Conservation (phyloP, 2,329 filamentous ascomycete genomes). For the Thielaviopsis euricoi region DNA sequence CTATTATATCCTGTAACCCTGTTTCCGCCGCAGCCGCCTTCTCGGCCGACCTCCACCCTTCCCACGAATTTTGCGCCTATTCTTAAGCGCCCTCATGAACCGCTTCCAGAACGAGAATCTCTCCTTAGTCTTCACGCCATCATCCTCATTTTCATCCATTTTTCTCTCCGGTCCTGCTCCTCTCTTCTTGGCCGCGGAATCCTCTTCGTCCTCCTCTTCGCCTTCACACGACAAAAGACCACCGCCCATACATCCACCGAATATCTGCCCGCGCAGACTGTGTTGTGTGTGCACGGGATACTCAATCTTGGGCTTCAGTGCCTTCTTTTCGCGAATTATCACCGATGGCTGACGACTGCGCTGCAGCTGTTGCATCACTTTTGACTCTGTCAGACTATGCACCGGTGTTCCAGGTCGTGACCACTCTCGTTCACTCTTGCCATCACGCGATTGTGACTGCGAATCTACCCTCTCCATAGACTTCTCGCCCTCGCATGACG, state of each 20-base stretch:
- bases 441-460: too few relatives aligned
- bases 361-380: too few relatives aligned
- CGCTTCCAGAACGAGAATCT: background rate
- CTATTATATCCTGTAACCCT: background rate
- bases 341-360: background rate
- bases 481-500: background rate
- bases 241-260: background rate
- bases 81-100: background rate
- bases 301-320: background rate
- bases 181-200: too few relatives aligned
- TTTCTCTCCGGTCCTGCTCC: too few relatives aligned
- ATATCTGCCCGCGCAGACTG: background rate
- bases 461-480: too few relatives aligned
- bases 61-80: background rate
- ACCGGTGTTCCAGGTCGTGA: too few relatives aligned
- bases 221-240: too few relatives aligned
- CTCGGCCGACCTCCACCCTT: background rate
- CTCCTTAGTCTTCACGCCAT: background rate
- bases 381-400: too few relatives aligned
- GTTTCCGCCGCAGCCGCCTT: background rate
- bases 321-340: background rate
- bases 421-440: too few relatives aligned
- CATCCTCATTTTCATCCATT: background rate
- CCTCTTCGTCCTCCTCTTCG: too few relatives aligned
- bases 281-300: background rate